Base-by-base conservation (phyloP, 345 rosid species). In the Hypericum perforatum region DNA sequence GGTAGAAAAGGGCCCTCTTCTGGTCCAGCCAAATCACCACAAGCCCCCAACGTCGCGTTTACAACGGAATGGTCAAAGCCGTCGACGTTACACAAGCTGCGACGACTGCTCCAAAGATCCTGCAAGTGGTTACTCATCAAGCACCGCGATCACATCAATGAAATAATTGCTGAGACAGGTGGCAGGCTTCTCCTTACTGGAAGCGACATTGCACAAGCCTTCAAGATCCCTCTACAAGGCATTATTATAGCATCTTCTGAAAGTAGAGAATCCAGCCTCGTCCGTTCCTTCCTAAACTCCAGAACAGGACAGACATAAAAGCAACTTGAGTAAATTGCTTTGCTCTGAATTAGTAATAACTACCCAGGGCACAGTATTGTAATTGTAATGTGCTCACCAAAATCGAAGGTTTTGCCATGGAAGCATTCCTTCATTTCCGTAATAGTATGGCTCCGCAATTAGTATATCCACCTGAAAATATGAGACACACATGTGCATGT, bases 361-460 rank as follows among this genome's bases (percentile, higher is more conserved):
- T 7, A 16, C 22, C 29, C 11, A 16, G 53, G 15, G 7, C 10
- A 22, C 53, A 22, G 16, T 22, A 16, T 39, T 12, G 0, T 37
- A 45, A 11, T 47, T 16, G 29, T 41, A 49, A 40, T 37, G 11
- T 50, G 66, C 56, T 11, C 74, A 92, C 98, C 98, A 92, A 72
- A 92, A 92, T 39, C 94, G 90, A 54, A 92, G 81, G 72, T 81
- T 81, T 58, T 85, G 85, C 95, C 98, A 92, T 2, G 94, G 98
- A 66, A 92, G 95, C 70, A 69, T 70, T 66, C 78, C 78, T 47
- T 88, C 95, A 65, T 71, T 74, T 59, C 84, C 96, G 63, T 58
- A 67, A 67, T 78, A 92, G 68, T 76, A 85, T 29, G 95, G 98
- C 63, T 92, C 98, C 57, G 83, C 95, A 58, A 92, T 73, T 70